Percentiles rank a stretch among this genome's conserved stretches.
Conservation (phyloP, 2,329 filamentous ascomycete species). For the Penicillium sumatraense region DNA sequence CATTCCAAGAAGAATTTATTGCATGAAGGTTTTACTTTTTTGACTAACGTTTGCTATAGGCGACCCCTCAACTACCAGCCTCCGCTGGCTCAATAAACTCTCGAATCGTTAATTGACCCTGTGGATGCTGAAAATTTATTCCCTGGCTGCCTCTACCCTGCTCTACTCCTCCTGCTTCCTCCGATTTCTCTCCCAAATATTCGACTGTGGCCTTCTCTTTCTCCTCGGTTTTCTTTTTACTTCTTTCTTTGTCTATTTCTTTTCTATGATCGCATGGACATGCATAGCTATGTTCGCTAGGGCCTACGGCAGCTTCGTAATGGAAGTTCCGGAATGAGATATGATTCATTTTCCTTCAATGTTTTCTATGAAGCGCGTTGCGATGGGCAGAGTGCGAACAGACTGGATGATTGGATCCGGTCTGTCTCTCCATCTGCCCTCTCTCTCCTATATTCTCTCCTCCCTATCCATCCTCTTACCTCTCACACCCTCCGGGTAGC, state of each 20-base stretch:
- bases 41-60: slow-evolving; percentile 49
- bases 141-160: background rate
- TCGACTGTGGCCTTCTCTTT: background rate
- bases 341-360: slow-evolving; percentile 26
- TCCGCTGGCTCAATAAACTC: slow-evolving; percentile 51
- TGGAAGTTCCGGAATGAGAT: slow-evolving; percentile 36
- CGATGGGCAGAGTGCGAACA: too few relatives aligned
- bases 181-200: slow-evolving; percentile 4
- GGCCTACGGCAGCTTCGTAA: slow-evolving; percentile 30
- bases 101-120: slow-evolving; percentile 15
- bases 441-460: too few relatives aligned
- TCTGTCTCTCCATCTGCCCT: too few relatives aligned
- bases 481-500: too few relatives aligned
- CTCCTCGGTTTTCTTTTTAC: slow-evolving; percentile 1
- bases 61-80: slow-evolving; percentile 84
- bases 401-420: too few relatives aligned
- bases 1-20: background rate
- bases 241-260: background rate
- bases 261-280: slow-evolving; percentile 22
- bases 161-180: background rate
- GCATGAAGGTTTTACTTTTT: too few relatives aligned
- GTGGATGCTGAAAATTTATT: slow-evolving; percentile 14
- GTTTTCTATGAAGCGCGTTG: slow-evolving; percentile 7
- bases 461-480: too few relatives aligned
- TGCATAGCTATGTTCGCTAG: slow-evolving; percentile 25